Evolutionary conservation across 306 rosid genomes (phyloP).

Genomic region (Vigna unguiculata): DNA sequence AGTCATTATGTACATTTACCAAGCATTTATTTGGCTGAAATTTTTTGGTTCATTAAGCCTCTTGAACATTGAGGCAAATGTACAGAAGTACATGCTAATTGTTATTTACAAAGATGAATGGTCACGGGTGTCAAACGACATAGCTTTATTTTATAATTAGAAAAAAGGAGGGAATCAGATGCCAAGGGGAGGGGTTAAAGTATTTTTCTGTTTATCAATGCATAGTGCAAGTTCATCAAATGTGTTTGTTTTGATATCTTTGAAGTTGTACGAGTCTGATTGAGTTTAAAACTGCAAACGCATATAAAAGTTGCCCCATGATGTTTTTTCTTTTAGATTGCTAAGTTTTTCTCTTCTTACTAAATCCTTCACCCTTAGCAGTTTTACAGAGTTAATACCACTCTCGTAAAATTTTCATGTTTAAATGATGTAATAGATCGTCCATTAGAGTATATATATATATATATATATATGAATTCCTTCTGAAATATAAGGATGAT

Average conservation of each 20-base stretch:
- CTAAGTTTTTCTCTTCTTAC: no score
- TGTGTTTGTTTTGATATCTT: not conserved
- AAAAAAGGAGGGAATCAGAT: not conserved
- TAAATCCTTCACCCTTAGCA: not conserved
- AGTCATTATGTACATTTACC: not conserved
- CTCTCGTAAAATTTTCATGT: not conserved
- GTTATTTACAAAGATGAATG: not conserved
- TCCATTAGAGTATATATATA: not conserved
- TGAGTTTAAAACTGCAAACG: not conserved
- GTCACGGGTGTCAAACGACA: not conserved
- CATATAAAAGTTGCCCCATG: not conserved
- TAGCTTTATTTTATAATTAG: constrained; percentile 7
- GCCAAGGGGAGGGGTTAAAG: not conserved
- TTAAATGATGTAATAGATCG: not conserved
- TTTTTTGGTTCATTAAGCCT: constrained; percentile 15
- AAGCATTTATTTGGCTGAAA: constrained; percentile 1
- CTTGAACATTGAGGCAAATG: not conserved
- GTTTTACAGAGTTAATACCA: not conserved
- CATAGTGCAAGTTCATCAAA: not conserved
- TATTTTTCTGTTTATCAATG: not conserved
- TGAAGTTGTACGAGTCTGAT: not conserved
- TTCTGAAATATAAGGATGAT: not conserved
- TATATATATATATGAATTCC: constrained; percentile 7
- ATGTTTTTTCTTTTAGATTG: no score
- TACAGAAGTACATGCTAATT: not conserved